Evolutionary conservation across 371 early-diverging fungal genomes (phyloP), one percentile per base, ranked within the genome.

Genomic region (Rhizopus arrhizus): DNA sequence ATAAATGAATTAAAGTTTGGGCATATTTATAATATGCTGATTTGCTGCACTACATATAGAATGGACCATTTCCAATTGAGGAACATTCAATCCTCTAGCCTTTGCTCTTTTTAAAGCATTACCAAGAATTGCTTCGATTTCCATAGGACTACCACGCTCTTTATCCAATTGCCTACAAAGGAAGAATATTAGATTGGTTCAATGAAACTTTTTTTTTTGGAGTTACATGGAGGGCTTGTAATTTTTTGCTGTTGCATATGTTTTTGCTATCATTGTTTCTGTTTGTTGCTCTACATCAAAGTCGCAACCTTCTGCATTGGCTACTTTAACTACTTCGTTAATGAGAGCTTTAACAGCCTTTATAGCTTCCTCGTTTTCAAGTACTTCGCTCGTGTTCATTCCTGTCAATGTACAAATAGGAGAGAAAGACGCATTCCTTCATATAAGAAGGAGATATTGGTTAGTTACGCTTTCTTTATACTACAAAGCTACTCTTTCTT

Each of bases 351-450:
- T 71, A 2, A 83, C 72, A 51, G 86, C 73, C 9, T 68, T 60
- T 49, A 76, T 65, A 42, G 88, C 80, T 22, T 74, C 70, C 12
- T 83, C 66, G 47, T 86, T 76, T 1, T 51, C 70, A n/a, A 91
- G 67, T 55, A 91, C 72, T 41, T 83, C 73, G 12, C 77, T 75
- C 11, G 88, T 88, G 15, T 86, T 82, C 64, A 89, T 80, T 6
- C 90, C 87, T 1, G 89, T 77, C 2, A 89, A 65, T 2, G 91
- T 85, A 35, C 89, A 88, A 2, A 89, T 75, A 0, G 91, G 87
- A 46, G 89, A 91, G 72, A 92, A 91, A 1, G 89, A 64, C 5
- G 89, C 90, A 69, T 92, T 95, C 81, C 83, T 83, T 22, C 31
- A 48, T 38, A 32, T n/a, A 43, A 46, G 11, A 4, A 46, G 16